A percentile compares a stretch with the other conserved stretches of the same genome.
Conservation (phyloP, 495 filamentous ascomycete genomes). For the Annulohypoxylon bovei region DNA sequence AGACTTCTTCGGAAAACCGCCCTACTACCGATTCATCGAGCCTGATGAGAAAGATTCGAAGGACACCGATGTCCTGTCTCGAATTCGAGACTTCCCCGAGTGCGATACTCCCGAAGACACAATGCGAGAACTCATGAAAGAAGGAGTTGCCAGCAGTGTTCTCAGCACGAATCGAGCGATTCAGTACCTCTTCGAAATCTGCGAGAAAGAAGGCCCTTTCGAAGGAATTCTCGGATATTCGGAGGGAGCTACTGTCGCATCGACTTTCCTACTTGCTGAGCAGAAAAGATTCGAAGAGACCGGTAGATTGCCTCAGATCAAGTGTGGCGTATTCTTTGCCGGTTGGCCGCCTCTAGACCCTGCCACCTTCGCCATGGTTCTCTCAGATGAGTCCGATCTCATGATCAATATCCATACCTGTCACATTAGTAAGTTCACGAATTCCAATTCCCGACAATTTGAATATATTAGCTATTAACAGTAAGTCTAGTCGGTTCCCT, state of each 20-base stretch:
- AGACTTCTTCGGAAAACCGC: constrained; percentile 62
- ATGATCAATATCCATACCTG: constrained; percentile 65
- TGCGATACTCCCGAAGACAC: constrained; percentile 59
- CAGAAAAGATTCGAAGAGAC: constrained; percentile 55
- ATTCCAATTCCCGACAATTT: neutral
- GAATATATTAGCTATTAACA: constrained; percentile 28
- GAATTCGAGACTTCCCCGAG: constrained; percentile 62
- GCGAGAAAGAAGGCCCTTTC: constrained; percentile 62
- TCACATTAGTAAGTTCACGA: constrained; percentile 61
- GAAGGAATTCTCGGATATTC: constrained; percentile 69
- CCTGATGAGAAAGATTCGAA: constrained; percentile 54
- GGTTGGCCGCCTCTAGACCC: constrained; percentile 67
- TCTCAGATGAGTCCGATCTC: constrained; percentile 63
- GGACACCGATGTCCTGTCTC: constrained; percentile 57
- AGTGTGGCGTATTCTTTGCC: constrained; percentile 66
- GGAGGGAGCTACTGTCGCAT: constrained; percentile 68
- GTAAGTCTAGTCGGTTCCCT: constrained; percentile 58
- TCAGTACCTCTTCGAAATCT: constrained; percentile 56
- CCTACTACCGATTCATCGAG: constrained; percentile 62
- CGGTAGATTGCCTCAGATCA: constrained; percentile 61
- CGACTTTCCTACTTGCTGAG: constrained; percentile 64
- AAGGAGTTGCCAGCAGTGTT: constrained; percentile 56
- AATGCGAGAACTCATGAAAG: constrained; percentile 61
- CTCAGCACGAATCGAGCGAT: constrained; percentile 54
- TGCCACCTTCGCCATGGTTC: constrained; percentile 54